Evolutionary conservation across 139 green algal species (phyloP), one percentile per base, ranked within the genome.

Genomic region (Closterium sp.): DNA sequence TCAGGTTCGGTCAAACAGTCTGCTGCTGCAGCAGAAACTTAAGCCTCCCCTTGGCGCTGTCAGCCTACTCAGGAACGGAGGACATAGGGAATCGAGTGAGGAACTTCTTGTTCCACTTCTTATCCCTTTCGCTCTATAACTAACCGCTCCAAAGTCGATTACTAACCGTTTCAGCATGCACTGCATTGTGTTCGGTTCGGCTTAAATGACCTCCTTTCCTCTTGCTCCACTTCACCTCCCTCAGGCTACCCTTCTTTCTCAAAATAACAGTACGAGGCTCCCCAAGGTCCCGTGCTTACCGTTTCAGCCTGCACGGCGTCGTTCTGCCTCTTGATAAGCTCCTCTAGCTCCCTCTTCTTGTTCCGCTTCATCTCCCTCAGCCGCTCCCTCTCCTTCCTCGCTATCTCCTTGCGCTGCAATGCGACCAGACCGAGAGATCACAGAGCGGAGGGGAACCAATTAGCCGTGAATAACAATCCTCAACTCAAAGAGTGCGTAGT

Each of bases 11-110:
- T n/a, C n/a, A n/a, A n/a, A n/a, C n/a, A n/a, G n/a, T n/a, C n/a
- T n/a, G n/a, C n/a, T 99, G 98, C 84, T 97, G 96, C 34, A 99
- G 95, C 91, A 99, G 92, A 92, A 98, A 99, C 38, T 98, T 95
- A 24, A 99, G 94, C 6, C 98, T 96, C 91, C 96, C 96, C 86
- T 95, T 94, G 9, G 95, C 96, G 11, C 96, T 96, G n/a, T 97
- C 95, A 1, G 94, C 96, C 97, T 99, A 86, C 62, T 7, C 84
- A 87, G 17, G 50, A 73, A 73, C 13, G 10, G 17, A 73, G 9
- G 50, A 24, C 3, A 73, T 22, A 73, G 50, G 10, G 1, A 24
- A 22, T 2, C 17, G 50, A 73, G 17, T 73, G 50, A 45, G 2
- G 32, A 38, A 38, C 31, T 13, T n/a, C n/a, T n/a, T n/a, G n/a